phyloP scores from a whole-genome alignment of 768 basidiomycete genomes.

The Boletus fagicola region DNA sequence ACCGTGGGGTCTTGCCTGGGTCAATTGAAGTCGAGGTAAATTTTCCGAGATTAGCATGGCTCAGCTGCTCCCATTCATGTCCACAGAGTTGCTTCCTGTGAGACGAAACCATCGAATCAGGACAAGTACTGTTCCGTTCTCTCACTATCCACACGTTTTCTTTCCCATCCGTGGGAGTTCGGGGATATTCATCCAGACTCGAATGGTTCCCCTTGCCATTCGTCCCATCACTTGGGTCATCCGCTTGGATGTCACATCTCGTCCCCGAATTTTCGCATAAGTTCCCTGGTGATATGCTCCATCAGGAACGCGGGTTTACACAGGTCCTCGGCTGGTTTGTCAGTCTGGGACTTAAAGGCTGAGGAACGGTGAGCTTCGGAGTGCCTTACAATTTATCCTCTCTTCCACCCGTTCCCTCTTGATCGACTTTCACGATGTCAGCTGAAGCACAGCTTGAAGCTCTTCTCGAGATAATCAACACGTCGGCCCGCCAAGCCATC shows the following conservation, averaged over 20 bases:
- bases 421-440: conserved; percentile 13
- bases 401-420: not conserved
- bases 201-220: too few species aligned
- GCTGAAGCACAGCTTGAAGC: conserved; percentile 30
- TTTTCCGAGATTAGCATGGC: not conserved
- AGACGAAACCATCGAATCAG: conserved; percentile 8
- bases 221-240: not conserved
- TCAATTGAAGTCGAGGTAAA: not conserved
- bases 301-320: not conserved
- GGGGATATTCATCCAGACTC: not conserved
- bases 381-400: not conserved
- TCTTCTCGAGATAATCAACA: conserved; percentile 33
- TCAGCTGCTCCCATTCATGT: not conserved
- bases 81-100: conserved; percentile 8
- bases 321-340: not conserved
- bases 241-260: not conserved
- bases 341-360: conserved; percentile 6
- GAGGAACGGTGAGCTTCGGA: not conserved
- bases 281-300: not conserved
- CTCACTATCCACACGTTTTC: not conserved
- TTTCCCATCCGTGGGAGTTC: conserved; percentile 13
- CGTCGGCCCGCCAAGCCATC: conserved; percentile 27
- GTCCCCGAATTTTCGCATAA: not conserved
- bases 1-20: not conserved
- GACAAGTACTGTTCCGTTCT: not conserved